phyloP scores from a whole-genome alignment of 768 basidiomycete species.

The Cubamyces lactineus region DNA sequence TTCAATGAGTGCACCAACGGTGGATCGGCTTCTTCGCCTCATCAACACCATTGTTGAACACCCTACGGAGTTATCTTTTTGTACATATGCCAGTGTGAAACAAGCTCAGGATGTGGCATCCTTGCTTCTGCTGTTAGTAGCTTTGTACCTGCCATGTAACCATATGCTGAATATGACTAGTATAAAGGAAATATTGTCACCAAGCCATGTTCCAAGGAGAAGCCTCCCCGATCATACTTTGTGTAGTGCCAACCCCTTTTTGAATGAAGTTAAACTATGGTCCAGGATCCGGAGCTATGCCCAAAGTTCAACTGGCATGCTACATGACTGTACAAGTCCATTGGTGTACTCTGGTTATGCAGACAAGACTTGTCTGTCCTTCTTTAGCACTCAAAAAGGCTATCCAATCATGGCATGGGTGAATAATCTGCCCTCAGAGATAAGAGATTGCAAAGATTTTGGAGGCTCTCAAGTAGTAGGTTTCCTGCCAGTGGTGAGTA shows the following conservation, averaged over 20 bases:
- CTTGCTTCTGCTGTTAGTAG: constrained; percentile 15
- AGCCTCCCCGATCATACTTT: constrained; percentile 17
- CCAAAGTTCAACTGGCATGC: constrained; percentile 40
- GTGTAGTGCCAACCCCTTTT: constrained; percentile 31
- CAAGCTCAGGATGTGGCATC: constrained; percentile 26
- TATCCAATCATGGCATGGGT: constrained; percentile 27
- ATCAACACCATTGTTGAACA: constrained; percentile 13
- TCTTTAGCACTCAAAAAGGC: constrained; percentile 27
- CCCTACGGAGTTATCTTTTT: constrained; percentile 22
- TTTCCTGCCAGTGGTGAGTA: constrained; percentile 27
- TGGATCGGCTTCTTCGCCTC: constrained; percentile 28
- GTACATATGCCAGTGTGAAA: constrained; percentile 26
- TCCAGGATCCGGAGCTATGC: constrained; percentile 32
- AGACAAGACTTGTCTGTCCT: constrained; percentile 26
- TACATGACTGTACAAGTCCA: constrained; percentile 29
- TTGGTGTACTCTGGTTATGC: constrained; percentile 26
- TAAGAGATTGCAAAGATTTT: constrained; percentile 24
- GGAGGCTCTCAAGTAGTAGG: constrained; percentile 22
- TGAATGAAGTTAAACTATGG: constrained; percentile 35
- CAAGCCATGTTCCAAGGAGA: constrained; percentile 18
- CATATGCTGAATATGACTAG: neutral
- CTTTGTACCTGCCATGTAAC: constrained; percentile 5
- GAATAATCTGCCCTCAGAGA: constrained; percentile 25
- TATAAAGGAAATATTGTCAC: neutral
- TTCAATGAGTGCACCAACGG: constrained; percentile 34